Conservation (phyloP, 768 basidiomycete genomes). For the Jaapia argillacea region DNA sequence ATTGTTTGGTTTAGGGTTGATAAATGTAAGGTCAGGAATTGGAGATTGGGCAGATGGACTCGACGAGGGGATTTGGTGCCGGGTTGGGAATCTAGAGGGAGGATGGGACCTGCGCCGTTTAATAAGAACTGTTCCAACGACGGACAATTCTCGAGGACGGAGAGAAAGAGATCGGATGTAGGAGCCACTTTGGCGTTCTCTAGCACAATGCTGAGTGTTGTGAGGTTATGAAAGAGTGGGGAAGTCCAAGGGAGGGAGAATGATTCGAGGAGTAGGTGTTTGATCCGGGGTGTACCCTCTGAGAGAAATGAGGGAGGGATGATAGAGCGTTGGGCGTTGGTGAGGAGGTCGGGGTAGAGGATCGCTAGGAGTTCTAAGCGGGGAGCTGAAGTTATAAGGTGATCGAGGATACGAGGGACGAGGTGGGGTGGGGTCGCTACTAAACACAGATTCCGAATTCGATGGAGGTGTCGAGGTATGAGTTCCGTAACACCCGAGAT, state of each 20-base stretch:
- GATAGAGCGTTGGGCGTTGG: background rate
- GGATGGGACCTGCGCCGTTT: no score
- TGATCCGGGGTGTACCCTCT: background rate
- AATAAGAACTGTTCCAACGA: no score
- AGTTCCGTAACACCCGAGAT: background rate
- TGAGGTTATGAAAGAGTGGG: background rate
- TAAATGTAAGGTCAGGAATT: no score
- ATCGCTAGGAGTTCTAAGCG: background rate
- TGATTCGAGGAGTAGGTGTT: background rate
- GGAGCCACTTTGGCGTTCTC: background rate
- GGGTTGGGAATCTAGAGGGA: no score
- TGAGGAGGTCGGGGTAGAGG: no score
- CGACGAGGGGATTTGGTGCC: no score
- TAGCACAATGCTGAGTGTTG: background rate
- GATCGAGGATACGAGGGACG: background rate
- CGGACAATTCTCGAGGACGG: conserved; percentile 1
- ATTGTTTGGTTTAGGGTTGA: no score
- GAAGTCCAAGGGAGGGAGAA: background rate
- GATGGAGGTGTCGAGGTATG: background rate
- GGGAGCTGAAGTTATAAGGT: background rate
- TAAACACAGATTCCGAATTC: background rate
- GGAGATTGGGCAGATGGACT: no score
- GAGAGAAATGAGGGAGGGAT: background rate
- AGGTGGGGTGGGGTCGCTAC: background rate
- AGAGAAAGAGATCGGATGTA: background rate